Conservation (phyloP, 805 yeast genomes). For the Wickerhamomyces rabaulensis region DNA sequence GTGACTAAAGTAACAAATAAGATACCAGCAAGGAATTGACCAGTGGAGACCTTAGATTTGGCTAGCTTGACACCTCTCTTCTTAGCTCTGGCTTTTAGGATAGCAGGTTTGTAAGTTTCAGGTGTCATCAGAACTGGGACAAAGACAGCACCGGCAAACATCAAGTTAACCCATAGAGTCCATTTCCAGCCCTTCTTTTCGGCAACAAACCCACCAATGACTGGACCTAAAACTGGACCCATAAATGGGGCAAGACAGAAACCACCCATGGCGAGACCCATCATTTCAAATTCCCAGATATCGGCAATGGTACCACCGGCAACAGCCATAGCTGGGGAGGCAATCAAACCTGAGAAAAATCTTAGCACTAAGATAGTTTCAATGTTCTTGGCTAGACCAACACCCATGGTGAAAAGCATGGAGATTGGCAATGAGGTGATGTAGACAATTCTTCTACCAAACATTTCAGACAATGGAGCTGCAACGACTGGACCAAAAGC, state of each 20-base stretch:
- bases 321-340: conserved; percentile 78
- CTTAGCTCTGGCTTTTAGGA: conserved; percentile 54
- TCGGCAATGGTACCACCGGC: conserved; percentile 84
- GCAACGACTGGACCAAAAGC: conserved; percentile 67
- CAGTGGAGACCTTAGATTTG: conserved; percentile 28
- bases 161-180: conserved; percentile 66
- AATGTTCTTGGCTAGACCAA: conserved; percentile 59
- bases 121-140: conserved; percentile 46
- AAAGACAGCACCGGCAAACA: conserved; percentile 53
- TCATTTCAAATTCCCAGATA: conserved; percentile 60
- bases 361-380: conserved; percentile 60
- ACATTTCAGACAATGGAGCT: conserved; percentile 67
- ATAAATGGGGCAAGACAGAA: conserved; percentile 75
- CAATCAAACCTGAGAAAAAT: conserved; percentile 68
- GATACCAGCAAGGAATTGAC: conserved; percentile 38
- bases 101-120: conserved; percentile 69
- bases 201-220: conserved; percentile 68
- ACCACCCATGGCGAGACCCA: conserved; percentile 71
- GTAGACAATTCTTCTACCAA: conserved; percentile 64
- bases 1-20: conserved; percentile 48
- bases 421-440: conserved; percentile 55
- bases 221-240: conserved; percentile 77
- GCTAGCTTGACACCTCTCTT: conserved; percentile 51
- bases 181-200: conserved; percentile 61
- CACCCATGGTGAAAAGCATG: conserved; percentile 70